These are phyloP conservation scores for Yamadazyma diospyri DNA, from an alignment of 1,139 yeast genomes.

Conservation along the genomic window DNA sequence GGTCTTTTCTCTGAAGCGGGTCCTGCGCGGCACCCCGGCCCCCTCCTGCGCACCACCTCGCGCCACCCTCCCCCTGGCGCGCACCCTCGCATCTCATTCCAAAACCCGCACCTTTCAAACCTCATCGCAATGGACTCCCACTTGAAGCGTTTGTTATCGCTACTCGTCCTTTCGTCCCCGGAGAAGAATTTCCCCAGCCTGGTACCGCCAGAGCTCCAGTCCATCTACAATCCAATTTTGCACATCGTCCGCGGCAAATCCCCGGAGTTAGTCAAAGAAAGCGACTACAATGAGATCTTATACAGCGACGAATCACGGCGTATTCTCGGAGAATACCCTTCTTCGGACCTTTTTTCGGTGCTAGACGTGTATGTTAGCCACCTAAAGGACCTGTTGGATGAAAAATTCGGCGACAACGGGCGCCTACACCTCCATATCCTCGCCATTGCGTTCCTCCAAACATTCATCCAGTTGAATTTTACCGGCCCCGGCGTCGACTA, in stretches of 20 bases:
- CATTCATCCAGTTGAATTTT: slow-evolving; percentile 71
- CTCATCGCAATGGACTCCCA: slow-evolving; percentile 1
- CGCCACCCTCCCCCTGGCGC: too few relatives aligned
- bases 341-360: slow-evolving; percentile 17
- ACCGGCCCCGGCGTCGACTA: slow-evolving; percentile 73
- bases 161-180: slow-evolving; percentile 15
- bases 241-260: slow-evolving; percentile 24
- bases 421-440: slow-evolving; percentile 28
- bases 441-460: slow-evolving; percentile 61
- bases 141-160: slow-evolving; percentile 11
- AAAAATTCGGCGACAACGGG: slow-evolving; percentile 14
- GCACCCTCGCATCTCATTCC: too few relatives aligned
- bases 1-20: too few relatives aligned
- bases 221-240: slow-evolving; percentile 11
- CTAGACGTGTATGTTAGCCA: slow-evolving; percentile 19
- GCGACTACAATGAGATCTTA: slow-evolving; percentile 15
- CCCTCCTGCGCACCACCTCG: too few relatives aligned
- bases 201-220: slow-evolving; percentile 2
- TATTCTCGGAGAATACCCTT: slow-evolving; percentile 20
- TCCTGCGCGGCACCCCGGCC: too few relatives aligned
- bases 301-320: slow-evolving; percentile 13
- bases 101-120: too few relatives aligned
- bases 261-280: slow-evolving; percentile 18
- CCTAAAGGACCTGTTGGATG: slow-evolving; percentile 12
- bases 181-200: slow-evolving; percentile 3